Base-by-base conservation (phyloP, 2,329 filamentous ascomycete genomes). In the Dichotomopilus funicola region DNA sequence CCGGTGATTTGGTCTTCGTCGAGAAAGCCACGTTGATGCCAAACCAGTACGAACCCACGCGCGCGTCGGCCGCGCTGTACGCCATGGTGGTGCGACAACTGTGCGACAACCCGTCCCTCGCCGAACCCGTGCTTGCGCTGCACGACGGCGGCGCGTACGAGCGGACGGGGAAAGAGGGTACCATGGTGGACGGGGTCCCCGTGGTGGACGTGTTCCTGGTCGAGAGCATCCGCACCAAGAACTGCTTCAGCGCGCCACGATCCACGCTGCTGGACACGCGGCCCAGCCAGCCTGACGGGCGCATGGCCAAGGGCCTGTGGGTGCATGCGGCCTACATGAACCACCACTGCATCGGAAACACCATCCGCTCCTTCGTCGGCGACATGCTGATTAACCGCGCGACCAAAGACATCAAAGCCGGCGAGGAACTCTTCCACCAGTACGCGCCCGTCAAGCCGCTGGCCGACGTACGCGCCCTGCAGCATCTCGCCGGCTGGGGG, bases 51-150 rank as follows among this genome's bases (percentile, higher is more conserved):
- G 71, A 75, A 56, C 66, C 66, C 19, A 59, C 69, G 9, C 67
- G 70, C 31, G 66, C 74, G 38, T 73, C 73, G 5, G 72, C 72
- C 0, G 72, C 76, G 48, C 71, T 75, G 1, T 75, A 73, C 62
- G 72, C 74, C 48, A 64, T 67, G 5, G 67, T 73, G 49, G 67
- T 73, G 3, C 67, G 71, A 33, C 71, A 73, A 40, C 67, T 74
- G 44, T 65, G 63, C 52, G 68, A 74, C 61, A 74, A 73, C 57
- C 71, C 73, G 0, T 71, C 69, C 0, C 61, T 71, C 2, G 68
- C 69, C 13, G 51, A 61, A 1, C 61, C 62, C 11, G 64, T 73
- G 0, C 66, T 73, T 38, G 33, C 40, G 6, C 66, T 75, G 27
- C 65, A 72, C 56, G 67, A 65, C 5, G 73, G 70, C 7, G 59